Evolutionary conservation across 306 rosid genomes (phyloP), one percentile per base, ranked within the genome.

Genomic region (Nissolia schottii): DNA sequence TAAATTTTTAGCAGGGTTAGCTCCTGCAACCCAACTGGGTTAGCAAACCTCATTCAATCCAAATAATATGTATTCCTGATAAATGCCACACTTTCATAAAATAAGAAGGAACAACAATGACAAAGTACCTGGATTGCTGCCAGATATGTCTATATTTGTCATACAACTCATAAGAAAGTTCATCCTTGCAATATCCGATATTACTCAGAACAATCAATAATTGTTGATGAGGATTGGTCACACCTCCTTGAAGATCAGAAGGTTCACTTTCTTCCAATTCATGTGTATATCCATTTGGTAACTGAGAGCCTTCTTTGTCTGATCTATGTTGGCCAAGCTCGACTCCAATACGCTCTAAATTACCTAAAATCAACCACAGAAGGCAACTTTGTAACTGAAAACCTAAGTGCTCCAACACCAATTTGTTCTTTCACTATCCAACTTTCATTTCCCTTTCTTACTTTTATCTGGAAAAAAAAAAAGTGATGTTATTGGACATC

Each of bases 181-280:
- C 97, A 38, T 95, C 97, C 79, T 90, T 95, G 89, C 99, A 95
- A 80, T 85, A 89, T 79, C 99, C 97, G 6, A 95, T 85, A 80
- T 95, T 95, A 85, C 99, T 95, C 70, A 95, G 85, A 70, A 91
- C 93, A 62, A 89, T 75, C 76, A 95, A 82, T 75, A 95, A 84
- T 80, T 71, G 78, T 63, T 84, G 92, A 77, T 91, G 99, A 51
- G 99, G 96, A 85, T 87, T 84, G 31, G 76, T 51, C 50, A 85
- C 79, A 38, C 86, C 85, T 67, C 88, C 98, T 41, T 70, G 86
- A 66, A 85, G 63, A 77, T 86, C 84, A 70, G 86, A 77, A 31
- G 77, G 70, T 32, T 62, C 54, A 29, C 74, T 87, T 56, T 88
- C 90, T 77, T 80, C 89, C 14, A 76, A 84, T 54, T 80, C 84